Percentiles rank a stretch among this genome's conserved stretches.
These are phyloP conservation scores for Corynascus novoguineensis DNA, from an alignment of 495 filamentous ascomycete species.

Conservation along the genomic window DNA sequence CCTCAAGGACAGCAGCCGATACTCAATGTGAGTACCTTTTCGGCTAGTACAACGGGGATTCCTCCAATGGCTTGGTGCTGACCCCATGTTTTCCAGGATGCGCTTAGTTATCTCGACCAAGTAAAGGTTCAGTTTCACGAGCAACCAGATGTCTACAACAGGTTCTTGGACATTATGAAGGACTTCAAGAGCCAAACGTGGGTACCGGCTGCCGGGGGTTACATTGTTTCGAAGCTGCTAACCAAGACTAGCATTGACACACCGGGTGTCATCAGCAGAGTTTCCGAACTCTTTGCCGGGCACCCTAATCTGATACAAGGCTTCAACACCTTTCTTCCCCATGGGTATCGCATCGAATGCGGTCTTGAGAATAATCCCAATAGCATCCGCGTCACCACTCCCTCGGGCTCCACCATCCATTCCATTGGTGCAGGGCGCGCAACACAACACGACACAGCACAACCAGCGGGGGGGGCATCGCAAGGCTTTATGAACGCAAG, in stretches of 20 bases:
- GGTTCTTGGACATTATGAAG: slow-evolving; percentile 99
- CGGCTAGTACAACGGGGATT: neutral
- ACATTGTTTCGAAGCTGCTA: neutral
- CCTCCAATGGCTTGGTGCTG: slow-evolving; percentile 1
- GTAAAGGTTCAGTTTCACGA: slow-evolving; percentile 98
- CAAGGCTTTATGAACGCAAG: slow-evolving; percentile 40
- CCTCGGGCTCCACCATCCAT: slow-evolving; percentile 66
- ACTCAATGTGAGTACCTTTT: slow-evolving; percentile 63
- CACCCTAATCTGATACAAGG: slow-evolving; percentile 96
- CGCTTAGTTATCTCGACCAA: slow-evolving; percentile 94
- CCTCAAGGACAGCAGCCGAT: slow-evolving; percentile 93
- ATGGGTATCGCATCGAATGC: slow-evolving; percentile 96
- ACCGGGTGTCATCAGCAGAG: slow-evolving; percentile 93
- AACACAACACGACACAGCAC: slow-evolving; percentile 39
- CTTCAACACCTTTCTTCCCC: slow-evolving; percentile 97
- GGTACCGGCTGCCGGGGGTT: slow-evolving; percentile 29
- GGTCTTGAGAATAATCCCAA: slow-evolving; percentile 87
- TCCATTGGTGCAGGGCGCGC: slow-evolving; percentile 46
- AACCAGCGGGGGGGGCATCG: slow-evolving; percentile 24
- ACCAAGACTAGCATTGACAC: slow-evolving; percentile 74
- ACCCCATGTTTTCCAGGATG: slow-evolving; percentile 58
- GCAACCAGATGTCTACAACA: slow-evolving; percentile 96
- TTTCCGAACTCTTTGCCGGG: slow-evolving; percentile 93
- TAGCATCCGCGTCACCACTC: slow-evolving; percentile 93
- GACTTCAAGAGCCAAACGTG: slow-evolving; percentile 98